These are phyloP conservation scores for Globisporangium mamillatum DNA, from an alignment of 352 stramenopile genomes.

Conservation along the genomic window DNA sequence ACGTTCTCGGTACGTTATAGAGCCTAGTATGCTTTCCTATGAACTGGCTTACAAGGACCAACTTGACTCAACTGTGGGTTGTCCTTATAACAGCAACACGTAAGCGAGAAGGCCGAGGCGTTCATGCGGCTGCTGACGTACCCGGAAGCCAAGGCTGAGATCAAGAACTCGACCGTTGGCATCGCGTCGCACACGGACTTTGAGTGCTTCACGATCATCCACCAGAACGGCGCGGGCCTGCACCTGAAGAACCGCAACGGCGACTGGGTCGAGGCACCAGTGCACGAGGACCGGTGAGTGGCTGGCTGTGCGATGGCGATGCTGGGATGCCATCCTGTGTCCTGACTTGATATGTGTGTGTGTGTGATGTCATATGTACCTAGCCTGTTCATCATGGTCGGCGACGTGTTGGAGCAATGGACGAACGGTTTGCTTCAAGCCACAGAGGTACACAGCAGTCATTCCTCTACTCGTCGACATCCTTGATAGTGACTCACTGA, in stretches of 20 bases:
- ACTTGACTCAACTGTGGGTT: background rate
- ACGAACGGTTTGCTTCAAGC: conserved; percentile 72
- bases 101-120: conserved; percentile 61
- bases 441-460: conserved; percentile 45
- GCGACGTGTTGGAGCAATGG: conserved; percentile 80
- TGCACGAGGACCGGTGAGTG: conserved; percentile 57
- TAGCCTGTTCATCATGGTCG: conserved; percentile 75
- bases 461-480: background rate
- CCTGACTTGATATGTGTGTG: conserved; percentile 1
- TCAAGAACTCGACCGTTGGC: conserved; percentile 66
- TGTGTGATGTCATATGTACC: background rate
- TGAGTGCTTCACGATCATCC: conserved; percentile 85
- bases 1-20: conserved; percentile 51
- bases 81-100: conserved; percentile 46
- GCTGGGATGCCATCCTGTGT: background rate
- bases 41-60: background rate
- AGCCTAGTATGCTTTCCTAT: background rate
- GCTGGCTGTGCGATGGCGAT: background rate
- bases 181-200: conserved; percentile 85
- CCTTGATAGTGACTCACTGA: background rate
- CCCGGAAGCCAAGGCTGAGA: conserved; percentile 38
- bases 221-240: conserved; percentile 73
- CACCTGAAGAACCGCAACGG: conserved; percentile 61
- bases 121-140: conserved; percentile 83
- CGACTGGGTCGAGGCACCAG: conserved; percentile 67